Evolutionary conservation across 192 early-diverging fungal species (phyloP), one percentile per base, ranked within the genome.

Genomic region (Coemansia sp.): DNA sequence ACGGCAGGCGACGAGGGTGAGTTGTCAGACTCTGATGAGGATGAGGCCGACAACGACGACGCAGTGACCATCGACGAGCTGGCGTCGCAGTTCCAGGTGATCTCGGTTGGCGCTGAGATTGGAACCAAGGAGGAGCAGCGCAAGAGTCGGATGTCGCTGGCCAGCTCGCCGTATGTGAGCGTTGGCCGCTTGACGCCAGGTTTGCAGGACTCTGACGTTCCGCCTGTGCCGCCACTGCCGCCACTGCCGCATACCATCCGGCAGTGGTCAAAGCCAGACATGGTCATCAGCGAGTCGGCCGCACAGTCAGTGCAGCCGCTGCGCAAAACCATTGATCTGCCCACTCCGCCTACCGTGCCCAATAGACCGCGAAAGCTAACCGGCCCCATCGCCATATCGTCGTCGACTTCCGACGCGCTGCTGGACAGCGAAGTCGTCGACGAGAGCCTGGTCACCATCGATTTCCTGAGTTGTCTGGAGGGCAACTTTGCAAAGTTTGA

Each of bases 41-140:
- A 41, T 29, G 32, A 25, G 6, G 49, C 52, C n/a, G 60, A 50
- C 29, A 21, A 44, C 47, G 47, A 36, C 27, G 64, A 75, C 9
- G 48, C 62, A 12, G 51, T 75, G 9, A 68, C 71, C 9, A 64
- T 75, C 22, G 71, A 75, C 35, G 71, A 75, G 53, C 65, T 75
- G 19, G 71, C 61, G 2, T 75, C 71, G 29, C 71, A 75, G 50
- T 68, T 75, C 39, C 57, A 68, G 46, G 55, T 60, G 14, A 58
- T 64, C 5, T 60, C 71, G 12, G 62, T 75, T 1, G 65, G 71
- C 14, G 71, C 71, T 19, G 55, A 75, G 34, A 68, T 75, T 23
- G 71, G 55, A 6, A 62, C 60, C 60, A 75, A 75, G 53, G 71
- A 75, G 45, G 71, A 75, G 52, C 64, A 68, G 57, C 60, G 71